Conservation (phyloP, 2,329 filamentous ascomycete species). For the Aspergillus pseudoglaucus region DNA sequence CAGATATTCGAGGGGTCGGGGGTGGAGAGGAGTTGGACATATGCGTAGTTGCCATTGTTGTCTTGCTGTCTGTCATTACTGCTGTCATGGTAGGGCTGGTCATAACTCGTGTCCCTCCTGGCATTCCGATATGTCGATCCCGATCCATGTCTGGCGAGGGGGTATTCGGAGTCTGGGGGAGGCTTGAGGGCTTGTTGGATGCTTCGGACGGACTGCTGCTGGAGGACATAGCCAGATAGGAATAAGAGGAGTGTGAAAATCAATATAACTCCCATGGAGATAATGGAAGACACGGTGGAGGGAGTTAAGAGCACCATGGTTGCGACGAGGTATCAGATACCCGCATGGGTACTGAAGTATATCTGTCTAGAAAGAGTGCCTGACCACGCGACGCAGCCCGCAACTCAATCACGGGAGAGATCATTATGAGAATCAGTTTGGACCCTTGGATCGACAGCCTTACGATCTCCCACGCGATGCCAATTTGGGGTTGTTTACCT, state of each 20-base stretch:
- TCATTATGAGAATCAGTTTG: not conserved
- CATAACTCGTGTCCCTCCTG: constrained; percentile 12
- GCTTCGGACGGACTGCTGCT: constrained; percentile 75
- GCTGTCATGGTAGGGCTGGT: constrained; percentile 3
- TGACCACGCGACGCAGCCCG: not conserved
- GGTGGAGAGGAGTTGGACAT: constrained; percentile 39
- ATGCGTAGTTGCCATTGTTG: constrained; percentile 31
- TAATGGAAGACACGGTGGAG: constrained; percentile 37
- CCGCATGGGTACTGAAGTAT: not conserved
- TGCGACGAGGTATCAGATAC: not conserved
- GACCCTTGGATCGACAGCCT: not conserved
- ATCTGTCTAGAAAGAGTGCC: not conserved
- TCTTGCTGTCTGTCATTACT: not conserved
- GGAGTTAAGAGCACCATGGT: constrained; percentile 42
- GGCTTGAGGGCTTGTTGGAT: constrained; percentile 63
- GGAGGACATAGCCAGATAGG: constrained; percentile 77
- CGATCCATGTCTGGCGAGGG: constrained; percentile 8
- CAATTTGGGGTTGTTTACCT: constrained; percentile 16
- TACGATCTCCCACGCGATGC: not conserved
- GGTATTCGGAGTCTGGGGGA: constrained; percentile 9
- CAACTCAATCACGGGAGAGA: not conserved
- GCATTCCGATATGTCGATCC: constrained; percentile 18
- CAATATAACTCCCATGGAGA: constrained; percentile 51
- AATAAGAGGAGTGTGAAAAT: constrained; percentile 78
- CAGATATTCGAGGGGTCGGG: constrained; percentile 40